Conservation (phyloP, 352 stramenopile species). For the Lagenidium giganteum region DNA sequence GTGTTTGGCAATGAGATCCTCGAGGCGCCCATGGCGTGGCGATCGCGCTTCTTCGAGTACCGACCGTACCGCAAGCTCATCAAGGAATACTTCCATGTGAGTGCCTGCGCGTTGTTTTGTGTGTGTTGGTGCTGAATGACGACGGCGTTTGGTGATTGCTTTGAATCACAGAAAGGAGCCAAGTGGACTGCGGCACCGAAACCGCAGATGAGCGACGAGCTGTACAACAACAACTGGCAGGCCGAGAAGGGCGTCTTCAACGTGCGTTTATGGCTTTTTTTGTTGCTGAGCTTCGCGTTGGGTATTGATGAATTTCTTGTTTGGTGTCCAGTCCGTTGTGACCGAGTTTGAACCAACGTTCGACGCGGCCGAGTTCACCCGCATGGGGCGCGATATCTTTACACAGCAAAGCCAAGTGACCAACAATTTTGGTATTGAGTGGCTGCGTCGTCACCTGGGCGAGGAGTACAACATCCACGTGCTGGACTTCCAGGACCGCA, state of each 20-base stretch:
- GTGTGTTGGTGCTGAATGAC: background rate
- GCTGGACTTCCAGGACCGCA: constrained; percentile 88
- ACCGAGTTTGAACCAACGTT: constrained; percentile 89
- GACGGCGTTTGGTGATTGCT: background rate
- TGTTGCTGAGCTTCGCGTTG: no score
- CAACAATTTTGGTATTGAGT: constrained; percentile 89
- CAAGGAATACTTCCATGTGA: constrained; percentile 87
- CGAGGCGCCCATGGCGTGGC: constrained; percentile 87
- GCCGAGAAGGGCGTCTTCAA: constrained; percentile 74
- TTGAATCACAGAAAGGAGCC: constrained; percentile 43
- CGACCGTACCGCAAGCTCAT: constrained; percentile 85
- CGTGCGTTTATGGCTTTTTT: constrained; percentile 19
- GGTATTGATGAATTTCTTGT: no score
- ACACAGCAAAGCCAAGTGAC: constrained; percentile 89
- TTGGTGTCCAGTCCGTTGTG: constrained; percentile 54
- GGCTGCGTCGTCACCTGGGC: constrained; percentile 81
- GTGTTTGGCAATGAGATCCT: constrained; percentile 89
- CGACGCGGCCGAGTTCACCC: constrained; percentile 87
- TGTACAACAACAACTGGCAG: constrained; percentile 87
- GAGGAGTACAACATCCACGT: constrained; percentile 85
- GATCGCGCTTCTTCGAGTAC: constrained; percentile 89
- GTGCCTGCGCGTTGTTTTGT: background rate
- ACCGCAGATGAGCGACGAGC: constrained; percentile 86
- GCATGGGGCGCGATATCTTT: constrained; percentile 88
- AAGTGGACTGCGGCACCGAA: constrained; percentile 88